A percentile compares a stretch with the other conserved stretches of the same genome.
Evolutionary conservation across 805 yeast genomes (phyloP).

Genomic region (Candida alai): DNA sequence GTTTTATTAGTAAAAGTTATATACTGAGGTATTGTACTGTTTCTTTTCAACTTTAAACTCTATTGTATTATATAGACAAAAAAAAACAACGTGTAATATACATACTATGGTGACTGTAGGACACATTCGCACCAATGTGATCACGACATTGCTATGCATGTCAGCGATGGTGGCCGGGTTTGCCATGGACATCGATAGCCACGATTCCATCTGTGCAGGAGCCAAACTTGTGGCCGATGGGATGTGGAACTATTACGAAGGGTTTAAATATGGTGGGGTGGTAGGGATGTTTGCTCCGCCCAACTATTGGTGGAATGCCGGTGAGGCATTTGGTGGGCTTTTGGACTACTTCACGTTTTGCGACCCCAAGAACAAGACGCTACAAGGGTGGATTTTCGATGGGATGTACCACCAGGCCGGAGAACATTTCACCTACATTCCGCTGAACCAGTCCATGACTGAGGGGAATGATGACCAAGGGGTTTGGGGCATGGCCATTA

Average conservation of each 20-base stretch:
- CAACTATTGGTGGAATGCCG: slow-evolving; percentile 54
- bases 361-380: slow-evolving; percentile 28
- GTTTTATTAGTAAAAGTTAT: too few relatives aligned
- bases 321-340: slow-evolving; percentile 48
- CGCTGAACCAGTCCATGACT: slow-evolving; percentile 43
- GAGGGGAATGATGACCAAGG: slow-evolving; percentile 54
- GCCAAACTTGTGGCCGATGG: slow-evolving; percentile 34
- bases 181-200: slow-evolving; percentile 38
- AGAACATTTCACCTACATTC: slow-evolving; percentile 37
- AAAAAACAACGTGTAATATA: too few relatives aligned
- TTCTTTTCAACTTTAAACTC: too few relatives aligned
- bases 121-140: too few relatives aligned
- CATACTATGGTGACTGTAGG: too few relatives aligned
- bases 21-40: too few relatives aligned
- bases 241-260: slow-evolving; percentile 44
- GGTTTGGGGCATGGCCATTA: slow-evolving; percentile 47
- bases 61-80: too few relatives aligned
- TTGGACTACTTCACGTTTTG: slow-evolving; percentile 39
- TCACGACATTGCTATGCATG: too few relatives aligned
- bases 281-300: slow-evolving; percentile 45
- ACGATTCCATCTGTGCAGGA: slow-evolving; percentile 40
- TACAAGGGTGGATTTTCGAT: slow-evolving; percentile 25
- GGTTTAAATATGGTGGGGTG: slow-evolving; percentile 38
- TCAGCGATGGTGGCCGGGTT: too few relatives aligned
- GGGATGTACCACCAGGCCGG: slow-evolving; percentile 46